Percentiles rank a stretch among this genome's conserved stretches.
Evolutionary conservation across 2,329 filamentous ascomycete genomes (phyloP).

Genomic region (Exophiala calicioides): DNA sequence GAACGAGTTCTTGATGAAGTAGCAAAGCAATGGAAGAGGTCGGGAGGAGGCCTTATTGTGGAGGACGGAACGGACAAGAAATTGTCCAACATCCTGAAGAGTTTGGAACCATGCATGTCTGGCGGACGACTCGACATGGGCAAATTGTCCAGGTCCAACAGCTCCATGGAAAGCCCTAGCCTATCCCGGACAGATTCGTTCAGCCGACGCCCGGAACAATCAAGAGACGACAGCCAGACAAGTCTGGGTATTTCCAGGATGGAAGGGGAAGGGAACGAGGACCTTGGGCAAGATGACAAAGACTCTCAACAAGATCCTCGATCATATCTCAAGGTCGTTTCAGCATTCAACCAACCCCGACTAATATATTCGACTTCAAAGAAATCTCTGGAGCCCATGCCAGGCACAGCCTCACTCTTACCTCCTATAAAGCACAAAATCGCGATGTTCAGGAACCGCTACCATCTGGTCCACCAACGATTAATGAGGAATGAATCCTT

Average conservation of each 20-base stretch:
- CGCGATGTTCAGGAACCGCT: slow-evolving; percentile 81
- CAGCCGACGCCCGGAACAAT: slow-evolving; percentile 36
- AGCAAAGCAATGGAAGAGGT: slow-evolving; percentile 86
- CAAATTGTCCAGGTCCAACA: slow-evolving; percentile 51
- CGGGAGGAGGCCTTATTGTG: slow-evolving; percentile 85
- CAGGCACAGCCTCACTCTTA: slow-evolving; percentile 67
- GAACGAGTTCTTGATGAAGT: slow-evolving; percentile 91
- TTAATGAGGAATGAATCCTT: slow-evolving; percentile 92
- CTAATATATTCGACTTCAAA: slow-evolving; percentile 58
- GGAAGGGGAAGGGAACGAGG: slow-evolving; percentile 49
- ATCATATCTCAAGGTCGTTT: slow-evolving; percentile 80
- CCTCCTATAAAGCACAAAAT: slow-evolving; percentile 81
- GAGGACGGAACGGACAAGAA: slow-evolving; percentile 72
- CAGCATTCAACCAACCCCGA: slow-evolving; percentile 79
- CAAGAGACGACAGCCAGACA: slow-evolving; percentile 62
- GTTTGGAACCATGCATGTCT: slow-evolving; percentile 82
- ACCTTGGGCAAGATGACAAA: slow-evolving; percentile 61
- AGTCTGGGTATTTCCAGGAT: slow-evolving; percentile 62
- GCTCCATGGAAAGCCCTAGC: slow-evolving; percentile 42
- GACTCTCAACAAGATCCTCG: slow-evolving; percentile 67
- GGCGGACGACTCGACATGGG: slow-evolving; percentile 63
- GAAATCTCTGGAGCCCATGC: slow-evolving; percentile 83
- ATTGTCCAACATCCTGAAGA: slow-evolving; percentile 79
- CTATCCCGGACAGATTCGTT: slow-evolving; percentile 62
- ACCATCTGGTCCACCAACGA: slow-evolving; percentile 88